These are phyloP conservation scores for Pistacia atlantica DNA, from an alignment of 345 rosid genomes.

Conservation along the genomic window DNA sequence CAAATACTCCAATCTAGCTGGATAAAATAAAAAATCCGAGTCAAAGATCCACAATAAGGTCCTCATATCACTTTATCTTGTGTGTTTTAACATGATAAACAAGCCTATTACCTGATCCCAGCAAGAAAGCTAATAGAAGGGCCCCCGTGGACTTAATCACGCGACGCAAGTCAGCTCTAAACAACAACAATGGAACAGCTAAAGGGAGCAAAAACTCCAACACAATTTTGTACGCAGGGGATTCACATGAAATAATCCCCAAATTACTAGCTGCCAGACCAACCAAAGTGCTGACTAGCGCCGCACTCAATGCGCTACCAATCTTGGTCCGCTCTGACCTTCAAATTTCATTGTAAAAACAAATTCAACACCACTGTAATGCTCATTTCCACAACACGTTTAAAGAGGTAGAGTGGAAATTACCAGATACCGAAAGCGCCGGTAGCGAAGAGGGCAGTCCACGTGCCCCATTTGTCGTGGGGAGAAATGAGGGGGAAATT, in stretches of 20 bases:
- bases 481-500: slow-evolving; percentile 67
- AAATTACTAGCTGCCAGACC: slow-evolving; percentile 84
- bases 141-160: slow-evolving; percentile 76
- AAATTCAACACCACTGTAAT: neutral
- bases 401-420: neutral
- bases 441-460: slow-evolving; percentile 79
- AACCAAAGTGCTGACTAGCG: slow-evolving; percentile 78
- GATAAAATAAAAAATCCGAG: neutral
- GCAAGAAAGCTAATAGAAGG: slow-evolving; percentile 71
- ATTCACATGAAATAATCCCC: slow-evolving; percentile 70
- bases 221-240: slow-evolving; percentile 63
- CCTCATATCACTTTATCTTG: neutral
- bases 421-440: slow-evolving; percentile 92
- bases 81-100: neutral
- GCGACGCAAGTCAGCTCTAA: slow-evolving; percentile 75
- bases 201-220: slow-evolving; percentile 75
- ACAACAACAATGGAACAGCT: slow-evolving; percentile 76
- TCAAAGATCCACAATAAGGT: neutral
- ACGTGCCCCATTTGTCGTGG: slow-evolving; percentile 77
- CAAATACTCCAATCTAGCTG: neutral
- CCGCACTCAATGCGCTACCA: slow-evolving; percentile 83
- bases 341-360: slow-evolving; percentile 19
- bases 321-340: slow-evolving; percentile 93
- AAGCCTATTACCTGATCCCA: slow-evolving; percentile 63
- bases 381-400: neutral